phyloP scores from a whole-genome alignment of 2,329 filamentous ascomycete genomes.

The Gaeumannomyces tritici region DNA sequence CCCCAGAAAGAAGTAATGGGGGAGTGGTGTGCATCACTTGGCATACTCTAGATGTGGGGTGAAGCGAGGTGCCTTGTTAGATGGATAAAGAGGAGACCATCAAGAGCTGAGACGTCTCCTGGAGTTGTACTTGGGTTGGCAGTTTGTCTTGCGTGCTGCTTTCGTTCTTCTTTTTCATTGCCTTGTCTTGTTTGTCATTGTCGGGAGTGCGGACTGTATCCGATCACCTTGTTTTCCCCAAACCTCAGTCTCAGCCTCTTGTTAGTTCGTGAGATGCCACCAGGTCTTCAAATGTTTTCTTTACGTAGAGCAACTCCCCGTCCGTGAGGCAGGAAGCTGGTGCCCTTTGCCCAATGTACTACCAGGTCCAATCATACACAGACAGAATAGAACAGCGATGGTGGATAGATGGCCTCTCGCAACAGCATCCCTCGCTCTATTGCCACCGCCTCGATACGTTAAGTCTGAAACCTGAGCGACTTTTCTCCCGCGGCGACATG shows the following conservation, averaged over 20 bases:
- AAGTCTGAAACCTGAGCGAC: not conserved
- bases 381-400: not conserved
- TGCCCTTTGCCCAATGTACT: not conserved
- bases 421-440: not conserved
- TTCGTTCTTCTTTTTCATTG: conserved; percentile 6
- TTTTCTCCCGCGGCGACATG: not conserved
- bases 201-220: conserved; percentile 1
- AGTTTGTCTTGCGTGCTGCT: not conserved
- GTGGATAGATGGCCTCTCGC: not conserved
- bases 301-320: too few relatives aligned
- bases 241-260: too few relatives aligned
- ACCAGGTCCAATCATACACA: not conserved
- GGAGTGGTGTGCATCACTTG: not conserved
- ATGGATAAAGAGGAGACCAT: conserved; percentile 29
- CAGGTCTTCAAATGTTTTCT: too few relatives aligned
- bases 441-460: not conserved
- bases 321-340: not conserved
- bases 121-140: conserved; percentile 15
- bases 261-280: too few relatives aligned
- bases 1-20: not conserved
- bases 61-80: conserved; percentile 1
- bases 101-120: conserved; percentile 49
- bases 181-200: conserved; percentile 5
- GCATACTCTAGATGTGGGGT: not conserved
- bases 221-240: not conserved